Conservation (phyloP, 2,329 filamentous ascomycete species). For the Arthroderma sp. region DNA sequence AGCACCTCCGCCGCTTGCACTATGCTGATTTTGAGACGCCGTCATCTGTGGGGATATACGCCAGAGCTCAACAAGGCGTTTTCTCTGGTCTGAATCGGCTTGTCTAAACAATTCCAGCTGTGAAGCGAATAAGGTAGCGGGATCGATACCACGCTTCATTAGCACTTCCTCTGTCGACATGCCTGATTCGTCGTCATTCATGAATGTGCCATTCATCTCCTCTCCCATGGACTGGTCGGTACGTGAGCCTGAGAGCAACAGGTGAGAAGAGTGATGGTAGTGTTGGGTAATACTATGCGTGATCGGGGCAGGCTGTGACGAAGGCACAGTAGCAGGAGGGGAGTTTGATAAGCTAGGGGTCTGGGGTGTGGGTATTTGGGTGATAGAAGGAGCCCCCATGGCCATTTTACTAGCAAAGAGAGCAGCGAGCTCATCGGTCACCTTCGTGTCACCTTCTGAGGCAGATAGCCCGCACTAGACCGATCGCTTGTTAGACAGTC, state of each 20-base stretch:
- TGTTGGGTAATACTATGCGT: conserved; percentile 67
- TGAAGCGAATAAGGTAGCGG: conserved; percentile 53
- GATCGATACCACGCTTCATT: conserved; percentile 55
- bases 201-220: conserved; percentile 25
- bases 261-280: conserved; percentile 68
- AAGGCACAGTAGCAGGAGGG: conserved; percentile 15
- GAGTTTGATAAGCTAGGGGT: conserved; percentile 13
- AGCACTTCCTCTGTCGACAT: conserved; percentile 43
- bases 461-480: conserved; percentile 30
- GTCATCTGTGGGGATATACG: conserved; percentile 50
- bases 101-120: conserved; percentile 69
- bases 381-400: conserved; percentile 33
- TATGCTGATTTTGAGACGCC: background rate
- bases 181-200: conserved; percentile 36
- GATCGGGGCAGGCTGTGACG: conserved; percentile 31
- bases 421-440: conserved; percentile 67
- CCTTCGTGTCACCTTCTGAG: conserved; percentile 41
- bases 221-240: conserved; percentile 18
- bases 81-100: conserved; percentile 57
- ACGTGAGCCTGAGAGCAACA: conserved; percentile 32
- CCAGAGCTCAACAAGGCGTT: conserved; percentile 73
- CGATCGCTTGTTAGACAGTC: background rate
- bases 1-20: background rate
- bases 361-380: conserved; percentile 18
- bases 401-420: conserved; percentile 68